Conservation (phyloP, 108 stramenopile species). For the Cyclotella atomus region DNA sequence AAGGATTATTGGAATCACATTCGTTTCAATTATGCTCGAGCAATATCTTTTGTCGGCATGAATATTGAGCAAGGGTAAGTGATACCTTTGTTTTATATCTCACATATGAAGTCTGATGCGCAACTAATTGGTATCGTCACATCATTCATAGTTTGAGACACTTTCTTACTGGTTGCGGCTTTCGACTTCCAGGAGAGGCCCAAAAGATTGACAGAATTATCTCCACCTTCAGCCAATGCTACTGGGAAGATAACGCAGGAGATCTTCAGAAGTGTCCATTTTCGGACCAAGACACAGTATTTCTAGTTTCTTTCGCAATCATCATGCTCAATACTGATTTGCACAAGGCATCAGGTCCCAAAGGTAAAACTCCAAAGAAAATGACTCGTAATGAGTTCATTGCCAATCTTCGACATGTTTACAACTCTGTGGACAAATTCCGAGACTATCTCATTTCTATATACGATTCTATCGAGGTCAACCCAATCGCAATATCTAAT, state of each 20-base stretch:
- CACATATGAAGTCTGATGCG: neutral
- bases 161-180: slow-evolving; percentile 90
- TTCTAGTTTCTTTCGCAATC: slow-evolving; percentile 92
- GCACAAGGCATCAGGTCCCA: slow-evolving; percentile 69
- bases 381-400: slow-evolving; percentile 94
- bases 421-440: slow-evolving; percentile 69
- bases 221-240: slow-evolving; percentile 91
- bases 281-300: slow-evolving; percentile 90
- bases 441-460: slow-evolving; percentile 75
- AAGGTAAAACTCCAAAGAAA: slow-evolving; percentile 57
- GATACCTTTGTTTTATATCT: neutral
- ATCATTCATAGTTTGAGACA: slow-evolving; percentile 82
- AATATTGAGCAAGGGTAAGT: slow-evolving; percentile 89
- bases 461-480: slow-evolving; percentile 79
- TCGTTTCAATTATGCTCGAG: slow-evolving; percentile 83
- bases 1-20: slow-evolving; percentile 91
- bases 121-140: too few relatives aligned
- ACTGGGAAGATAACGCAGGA: slow-evolving; percentile 95
- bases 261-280: slow-evolving; percentile 80
- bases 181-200: slow-evolving; percentile 96
- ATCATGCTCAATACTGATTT: slow-evolving; percentile 99
- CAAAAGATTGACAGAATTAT: slow-evolving; percentile 95
- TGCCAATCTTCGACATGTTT: slow-evolving; percentile 81
- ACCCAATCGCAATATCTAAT: slow-evolving; percentile 62
- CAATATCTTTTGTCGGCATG: slow-evolving; percentile 95